Conservation (phyloP, 2,329 filamentous ascomycete species). For the Exophiala mesophila region DNA sequence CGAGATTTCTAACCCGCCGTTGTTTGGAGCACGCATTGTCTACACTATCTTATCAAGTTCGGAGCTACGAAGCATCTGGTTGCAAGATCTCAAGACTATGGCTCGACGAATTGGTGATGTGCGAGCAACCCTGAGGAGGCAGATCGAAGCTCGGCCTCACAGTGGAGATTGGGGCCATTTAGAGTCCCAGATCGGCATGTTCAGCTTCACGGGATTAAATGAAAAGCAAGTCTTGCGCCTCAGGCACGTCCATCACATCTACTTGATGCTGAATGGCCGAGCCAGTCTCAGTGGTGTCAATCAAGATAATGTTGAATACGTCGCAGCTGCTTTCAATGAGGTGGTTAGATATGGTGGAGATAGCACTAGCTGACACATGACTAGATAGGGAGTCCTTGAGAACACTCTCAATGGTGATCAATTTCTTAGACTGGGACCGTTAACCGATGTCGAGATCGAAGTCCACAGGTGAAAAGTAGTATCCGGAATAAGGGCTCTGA, state of each 20-base stretch:
- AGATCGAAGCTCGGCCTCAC: slow-evolving; percentile 26
- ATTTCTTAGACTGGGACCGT: no score
- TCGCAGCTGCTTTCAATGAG: slow-evolving; percentile 29
- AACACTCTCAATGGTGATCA: no score
- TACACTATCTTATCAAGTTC: slow-evolving; percentile 27
- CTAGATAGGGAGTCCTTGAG: no score
- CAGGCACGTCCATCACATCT: slow-evolving; percentile 33
- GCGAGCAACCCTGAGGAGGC: slow-evolving; percentile 25
- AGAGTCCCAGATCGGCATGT: slow-evolving; percentile 33
- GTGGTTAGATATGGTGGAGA: no score
- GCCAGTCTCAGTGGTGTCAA: slow-evolving; percentile 35
- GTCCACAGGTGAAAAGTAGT: no score
- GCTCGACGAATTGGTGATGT: slow-evolving; percentile 32
- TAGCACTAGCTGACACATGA: no score
- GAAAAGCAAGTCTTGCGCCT: slow-evolving; percentile 31
- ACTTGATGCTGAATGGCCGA: slow-evolving; percentile 32
- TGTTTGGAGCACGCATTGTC: slow-evolving; percentile 32
- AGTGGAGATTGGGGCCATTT: slow-evolving; percentile 33
- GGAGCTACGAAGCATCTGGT: slow-evolving; percentile 29
- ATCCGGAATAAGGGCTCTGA: no score
- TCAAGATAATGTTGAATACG: slow-evolving; percentile 37
- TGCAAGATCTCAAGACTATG: slow-evolving; percentile 34
- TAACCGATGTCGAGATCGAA: no score
- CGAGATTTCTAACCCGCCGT: slow-evolving; percentile 30
- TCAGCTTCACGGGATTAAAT: slow-evolving; percentile 35